Evolutionary conservation across 495 filamentous ascomycete genomes (phyloP).

Genomic region (Glarea lozoyensis): DNA sequence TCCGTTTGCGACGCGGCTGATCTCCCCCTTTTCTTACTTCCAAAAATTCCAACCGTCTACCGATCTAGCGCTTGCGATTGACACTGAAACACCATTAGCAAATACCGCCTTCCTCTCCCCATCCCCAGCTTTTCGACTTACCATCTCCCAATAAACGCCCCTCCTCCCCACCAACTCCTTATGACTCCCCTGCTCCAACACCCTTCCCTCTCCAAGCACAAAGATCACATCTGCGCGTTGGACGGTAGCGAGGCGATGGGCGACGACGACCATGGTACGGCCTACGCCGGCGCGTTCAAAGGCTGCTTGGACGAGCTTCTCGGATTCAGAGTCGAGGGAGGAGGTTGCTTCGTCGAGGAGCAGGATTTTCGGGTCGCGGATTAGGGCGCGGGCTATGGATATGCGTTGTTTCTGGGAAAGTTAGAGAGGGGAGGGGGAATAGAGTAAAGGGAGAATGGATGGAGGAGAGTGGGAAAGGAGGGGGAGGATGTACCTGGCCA

Average conservation of each 20-base stretch:
- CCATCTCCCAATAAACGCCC: conserved; percentile 45
- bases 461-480: no score
- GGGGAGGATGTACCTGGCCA: no score
- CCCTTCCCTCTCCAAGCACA: conserved; percentile 39
- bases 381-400: conserved; percentile 65
- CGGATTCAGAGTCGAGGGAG: conserved; percentile 64
- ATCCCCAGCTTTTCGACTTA: conserved; percentile 5
- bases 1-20: no score
- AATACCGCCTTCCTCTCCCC: neutral
- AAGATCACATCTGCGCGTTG: conserved; percentile 45
- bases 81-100: conserved; percentile 1
- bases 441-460: no score
- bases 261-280: conserved; percentile 65
- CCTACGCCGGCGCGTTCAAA: conserved; percentile 51
- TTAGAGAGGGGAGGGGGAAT: no score
- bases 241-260: conserved; percentile 48
- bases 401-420: conserved; percentile 72
- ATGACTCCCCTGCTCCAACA: conserved; percentile 46
- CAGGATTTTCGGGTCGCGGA: conserved; percentile 61
- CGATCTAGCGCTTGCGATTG: conserved; percentile 12
- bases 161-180: conserved; percentile 33
- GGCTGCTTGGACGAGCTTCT: conserved; percentile 61
- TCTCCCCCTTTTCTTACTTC: no score
- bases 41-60: no score
- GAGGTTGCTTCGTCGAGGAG: conserved; percentile 75